Percentiles rank a stretch among this genome's conserved stretches.
These are phyloP conservation scores for Sporothrix protearum DNA, from an alignment of 2,329 filamentous ascomycete species.

Conservation along the genomic window DNA sequence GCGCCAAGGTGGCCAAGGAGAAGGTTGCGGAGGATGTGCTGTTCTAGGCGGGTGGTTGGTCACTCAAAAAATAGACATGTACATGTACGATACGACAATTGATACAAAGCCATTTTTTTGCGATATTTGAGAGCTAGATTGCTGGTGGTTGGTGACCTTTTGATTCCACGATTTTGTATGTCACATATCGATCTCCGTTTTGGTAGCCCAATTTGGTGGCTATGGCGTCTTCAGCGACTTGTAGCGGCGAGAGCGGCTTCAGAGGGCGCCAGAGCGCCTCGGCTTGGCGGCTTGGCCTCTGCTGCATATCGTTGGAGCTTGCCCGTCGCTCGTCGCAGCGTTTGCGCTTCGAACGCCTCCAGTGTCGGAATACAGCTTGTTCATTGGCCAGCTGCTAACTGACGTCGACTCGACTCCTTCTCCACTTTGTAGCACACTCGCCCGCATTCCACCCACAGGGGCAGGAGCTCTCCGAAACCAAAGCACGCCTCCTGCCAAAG, in stretches of 20 bases:
- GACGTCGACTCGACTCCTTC: not conserved
- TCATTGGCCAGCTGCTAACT: not conserved
- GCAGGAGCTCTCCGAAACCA: constrained; percentile 15
- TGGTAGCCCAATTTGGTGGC: not conserved
- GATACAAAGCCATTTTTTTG: not conserved
- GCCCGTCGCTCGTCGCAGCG: not conserved
- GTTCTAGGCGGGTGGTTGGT: constrained; percentile 31
- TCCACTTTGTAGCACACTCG: constrained; percentile 14
- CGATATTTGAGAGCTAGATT: not conserved
- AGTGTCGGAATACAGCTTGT: not conserved
- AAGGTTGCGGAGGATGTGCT: constrained; percentile 37
- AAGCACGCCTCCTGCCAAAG: constrained; percentile 10
- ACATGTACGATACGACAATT: constrained; percentile 21
- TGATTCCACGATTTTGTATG: not conserved
- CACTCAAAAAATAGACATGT: not conserved
- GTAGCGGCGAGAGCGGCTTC: no score
- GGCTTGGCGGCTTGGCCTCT: not conserved
- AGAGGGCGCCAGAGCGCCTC: no score
- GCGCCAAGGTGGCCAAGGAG: constrained; percentile 41
- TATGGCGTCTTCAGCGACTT: not conserved
- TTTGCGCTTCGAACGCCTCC: not conserved
- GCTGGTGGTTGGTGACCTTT: not conserved
- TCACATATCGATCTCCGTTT: not conserved
- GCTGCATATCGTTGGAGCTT: not conserved
- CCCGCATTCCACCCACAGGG: not conserved